Base-by-base conservation (phyloP, 1,284 basidiomycete species). In the Cryptococcus neoformans region DNA sequence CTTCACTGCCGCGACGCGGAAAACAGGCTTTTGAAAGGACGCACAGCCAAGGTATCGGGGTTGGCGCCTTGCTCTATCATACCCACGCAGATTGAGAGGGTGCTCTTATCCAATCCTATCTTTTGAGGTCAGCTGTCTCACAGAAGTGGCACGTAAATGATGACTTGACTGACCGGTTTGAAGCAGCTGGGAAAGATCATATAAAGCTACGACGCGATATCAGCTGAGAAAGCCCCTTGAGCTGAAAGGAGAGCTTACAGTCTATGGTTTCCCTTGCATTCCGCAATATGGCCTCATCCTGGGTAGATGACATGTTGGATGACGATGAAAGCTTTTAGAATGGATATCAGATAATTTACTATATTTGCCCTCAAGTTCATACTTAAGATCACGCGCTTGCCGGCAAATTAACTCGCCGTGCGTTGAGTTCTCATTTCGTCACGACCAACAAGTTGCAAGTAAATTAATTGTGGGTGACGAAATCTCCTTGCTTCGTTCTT, bases 51-150 rank as follows among this genome's bases (percentile, higher is more conserved):
- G 3, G 73, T 71, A 57, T 77, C 75, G 2, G 75, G 75, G 58
- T 75, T 75, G 21, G 75, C 69, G 38, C 75, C 75, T 8, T 64
- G 64, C 60, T 77, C 75, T 17, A 77, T 74, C 75, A 77, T 75
- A 6, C 72, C 69, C 10, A 75, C 68, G 57, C 75, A 77, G 44
- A 74, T 69, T 4, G 67, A 69, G 10, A 77, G 59, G 7, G 72
- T 69, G 52, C 74, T 72, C 57, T 75, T 77, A 40, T 77, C 73
- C 14, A 77, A 65, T 1, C 75, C 75, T 76, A 56, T 2, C 7
- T 11, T 42, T 45, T 34, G 6, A n/a, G 21, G 12, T n/a, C n/a
- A n/a, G n/a, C 37, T 28, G 16, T 45, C 8, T 7, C n/a, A 34
- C 12, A 41, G 44, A 35, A 11, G 46, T 11, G 46, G 2, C 17